Base-by-base conservation (phyloP, 495 filamentous ascomycete species). In the Penicillium paxilli region DNA sequence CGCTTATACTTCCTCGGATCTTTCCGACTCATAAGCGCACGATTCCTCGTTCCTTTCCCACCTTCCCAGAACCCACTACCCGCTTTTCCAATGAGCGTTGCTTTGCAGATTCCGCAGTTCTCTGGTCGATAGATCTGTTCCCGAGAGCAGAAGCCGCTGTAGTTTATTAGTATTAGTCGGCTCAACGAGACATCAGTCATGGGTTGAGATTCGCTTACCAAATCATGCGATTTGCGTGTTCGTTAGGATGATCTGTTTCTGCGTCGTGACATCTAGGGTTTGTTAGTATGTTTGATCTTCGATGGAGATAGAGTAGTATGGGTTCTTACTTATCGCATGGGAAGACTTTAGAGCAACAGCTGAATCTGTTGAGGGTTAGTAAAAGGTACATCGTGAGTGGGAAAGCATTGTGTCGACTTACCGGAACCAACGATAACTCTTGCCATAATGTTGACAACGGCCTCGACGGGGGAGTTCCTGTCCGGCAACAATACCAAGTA, bases 21-120 rank as follows among this genome's bases (percentile, higher is more conserved):
- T 66, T 88, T 90, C 51, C 84, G 76, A 54, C 86, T 87, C 89
- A 92, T 91, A 53, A 79, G 65, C 17, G 65, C 67, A 65, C 77
- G 82, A 66, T 89, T 86, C 47, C 89, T 71, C n/a, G 87, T 93
- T 9, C 91, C 91, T 66, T 90, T 92, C 2, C 92, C 92, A 14
- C 91, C 92, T 72, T 96, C 92, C 92, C 92, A 96, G 66, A 90
- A 96, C 7, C 91, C 91, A 51, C 75, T 83, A 0, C 88, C 87
- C 21, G 73, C 76, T 57, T 82, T 84, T 5, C 89, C 85, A n/a
- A 91, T 76, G 1, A 96, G 79, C 19, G 74, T 78, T n/a, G 85
- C 72, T 55, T 83, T 87, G 65, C 92, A 96, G 45, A 91, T 83
- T 0, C 74, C 80, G 60, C 92, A 96, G 45, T 87, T 87, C 61